These are phyloP conservation scores for Clonostachys rosea DNA, from an alignment of 2,329 filamentous ascomycete species.

Conservation along the genomic window DNA sequence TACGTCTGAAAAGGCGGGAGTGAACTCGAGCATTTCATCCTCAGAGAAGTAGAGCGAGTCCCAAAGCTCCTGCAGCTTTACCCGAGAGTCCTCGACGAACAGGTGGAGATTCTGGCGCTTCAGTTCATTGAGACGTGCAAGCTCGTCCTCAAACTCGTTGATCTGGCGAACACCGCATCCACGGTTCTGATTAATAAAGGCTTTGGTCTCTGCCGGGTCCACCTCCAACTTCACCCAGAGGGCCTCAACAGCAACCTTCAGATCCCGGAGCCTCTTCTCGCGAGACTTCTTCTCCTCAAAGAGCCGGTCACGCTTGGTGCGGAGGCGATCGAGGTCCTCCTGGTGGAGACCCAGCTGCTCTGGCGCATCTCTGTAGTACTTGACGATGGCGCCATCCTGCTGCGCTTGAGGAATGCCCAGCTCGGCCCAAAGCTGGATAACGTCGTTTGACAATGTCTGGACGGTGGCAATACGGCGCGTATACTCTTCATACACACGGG, in stretches of 20 bases:
- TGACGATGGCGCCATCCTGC: conserved; percentile 81
- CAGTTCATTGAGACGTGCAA: conserved; percentile 79
- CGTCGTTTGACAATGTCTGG: conserved; percentile 71
- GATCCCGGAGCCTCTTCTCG: conserved; percentile 71
- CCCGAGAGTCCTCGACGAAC: conserved; percentile 91
- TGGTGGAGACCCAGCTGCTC: conserved; percentile 92
- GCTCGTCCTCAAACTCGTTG: conserved; percentile 93
- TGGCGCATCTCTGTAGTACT: conserved; percentile 83
- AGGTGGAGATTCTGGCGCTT: conserved; percentile 93
- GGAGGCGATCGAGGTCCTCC: conserved; percentile 73
- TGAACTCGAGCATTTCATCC: conserved; percentile 98
- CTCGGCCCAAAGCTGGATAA: conserved; percentile 94
- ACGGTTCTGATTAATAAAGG: conserved; percentile 81
- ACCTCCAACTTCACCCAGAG: conserved; percentile 88
- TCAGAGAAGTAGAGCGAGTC: conserved; percentile 91
- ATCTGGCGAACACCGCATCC: conserved; percentile 89
- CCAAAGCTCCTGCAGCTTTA: conserved; percentile 91
- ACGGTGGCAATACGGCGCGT: conserved; percentile 75
- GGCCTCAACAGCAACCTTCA: conserved; percentile 72
- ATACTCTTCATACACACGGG: conserved; percentile 94
- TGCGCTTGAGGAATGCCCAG: conserved; percentile 91
- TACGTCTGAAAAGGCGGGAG: conserved; percentile 93
- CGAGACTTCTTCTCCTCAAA: conserved; percentile 83
- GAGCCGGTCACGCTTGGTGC: conserved; percentile 73
- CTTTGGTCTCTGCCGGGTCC: conserved; percentile 76